Percentiles rank a stretch among this genome's conserved stretches.
phyloP scores from a whole-genome alignment of 2,329 filamentous ascomycete genomes.

The Verticillium longisporum region DNA sequence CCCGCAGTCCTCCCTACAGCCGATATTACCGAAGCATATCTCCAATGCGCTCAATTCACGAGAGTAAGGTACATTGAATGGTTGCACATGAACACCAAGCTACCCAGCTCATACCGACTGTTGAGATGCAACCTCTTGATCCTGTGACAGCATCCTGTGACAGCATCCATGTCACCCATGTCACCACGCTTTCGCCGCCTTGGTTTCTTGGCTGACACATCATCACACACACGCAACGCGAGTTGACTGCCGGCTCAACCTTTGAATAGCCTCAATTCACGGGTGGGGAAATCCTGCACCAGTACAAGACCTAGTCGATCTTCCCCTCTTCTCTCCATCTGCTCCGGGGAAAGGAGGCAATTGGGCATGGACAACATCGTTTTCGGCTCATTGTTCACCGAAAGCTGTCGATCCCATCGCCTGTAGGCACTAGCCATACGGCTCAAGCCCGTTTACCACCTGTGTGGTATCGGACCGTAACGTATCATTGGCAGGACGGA shows the following conservation, averaged over 20 bases:
- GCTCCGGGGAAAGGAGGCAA: neutral
- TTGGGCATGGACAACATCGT: neutral
- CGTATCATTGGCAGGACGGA: neutral
- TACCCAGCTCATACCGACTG: neutral
- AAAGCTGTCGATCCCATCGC: neutral
- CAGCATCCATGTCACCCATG: neutral
- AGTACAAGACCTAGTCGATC: neutral
- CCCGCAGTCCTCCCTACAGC: neutral
- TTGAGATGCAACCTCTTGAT: neutral
- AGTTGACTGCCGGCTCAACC: slow-evolving; percentile 1
- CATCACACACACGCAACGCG: neutral
- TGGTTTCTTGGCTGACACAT: neutral
- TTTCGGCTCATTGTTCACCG: slow-evolving; percentile 4
- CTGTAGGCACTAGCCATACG: neutral
- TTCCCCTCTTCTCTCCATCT: slow-evolving; percentile 4
- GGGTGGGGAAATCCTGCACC: slow-evolving; percentile 7
- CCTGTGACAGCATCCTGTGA: too few species aligned
- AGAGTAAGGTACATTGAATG: too few species aligned
- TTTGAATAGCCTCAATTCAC: slow-evolving; percentile 10
- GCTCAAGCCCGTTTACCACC: neutral
- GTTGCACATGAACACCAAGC: neutral
- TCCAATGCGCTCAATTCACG: too few species aligned
- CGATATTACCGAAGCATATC: neutral
- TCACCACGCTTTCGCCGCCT: neutral
- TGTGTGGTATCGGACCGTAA: neutral